Conservation (phyloP, 1,284 basidiomycete genomes). For the Sparassis latifolia region DNA sequence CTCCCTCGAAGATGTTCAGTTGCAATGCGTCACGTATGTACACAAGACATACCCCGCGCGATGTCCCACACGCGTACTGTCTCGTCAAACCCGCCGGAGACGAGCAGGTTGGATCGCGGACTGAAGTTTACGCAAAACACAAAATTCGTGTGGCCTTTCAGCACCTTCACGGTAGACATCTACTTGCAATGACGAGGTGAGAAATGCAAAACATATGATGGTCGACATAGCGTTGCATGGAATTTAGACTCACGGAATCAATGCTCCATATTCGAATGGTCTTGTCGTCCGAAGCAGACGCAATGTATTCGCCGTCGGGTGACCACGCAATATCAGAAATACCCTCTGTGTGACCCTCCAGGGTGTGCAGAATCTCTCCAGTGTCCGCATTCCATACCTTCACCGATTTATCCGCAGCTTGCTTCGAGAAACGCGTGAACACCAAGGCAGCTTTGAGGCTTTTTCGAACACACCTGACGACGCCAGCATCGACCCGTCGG, state of each 20-base stretch:
- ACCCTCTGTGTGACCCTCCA: conserved; percentile 71
- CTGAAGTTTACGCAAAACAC: conserved; percentile 92
- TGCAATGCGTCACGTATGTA: not conserved
- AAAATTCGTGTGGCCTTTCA: conserved; percentile 87
- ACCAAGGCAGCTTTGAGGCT: conserved; percentile 2
- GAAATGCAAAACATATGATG: not conserved
- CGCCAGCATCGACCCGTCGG: conserved; percentile 65
- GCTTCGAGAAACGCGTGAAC: conserved; percentile 25
- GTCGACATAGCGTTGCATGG: not conserved
- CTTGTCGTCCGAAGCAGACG: conserved; percentile 89
- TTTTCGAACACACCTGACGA: conserved; percentile 56
- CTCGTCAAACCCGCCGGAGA: conserved; percentile 92
- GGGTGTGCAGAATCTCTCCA: conserved; percentile 65
- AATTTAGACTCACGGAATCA: conserved; percentile 43
- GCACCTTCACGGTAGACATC: conserved; percentile 52
- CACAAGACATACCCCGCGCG: conserved; percentile 56
- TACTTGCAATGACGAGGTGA: conserved; percentile 19
- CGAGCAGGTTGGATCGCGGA: conserved; percentile 82
- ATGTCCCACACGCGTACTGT: conserved; percentile 95
- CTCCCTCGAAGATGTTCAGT: conserved; percentile 45
- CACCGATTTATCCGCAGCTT: conserved; percentile 75
- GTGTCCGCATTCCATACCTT: conserved; percentile 73
- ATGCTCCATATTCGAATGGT: conserved; percentile 79
- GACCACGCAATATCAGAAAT: conserved; percentile 90
- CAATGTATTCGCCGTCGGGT: conserved; percentile 71